These are phyloP conservation scores for Pseudocercospora pini-densiflorae DNA, from an alignment of 2,329 filamentous ascomycete species.

Conservation along the genomic window DNA sequence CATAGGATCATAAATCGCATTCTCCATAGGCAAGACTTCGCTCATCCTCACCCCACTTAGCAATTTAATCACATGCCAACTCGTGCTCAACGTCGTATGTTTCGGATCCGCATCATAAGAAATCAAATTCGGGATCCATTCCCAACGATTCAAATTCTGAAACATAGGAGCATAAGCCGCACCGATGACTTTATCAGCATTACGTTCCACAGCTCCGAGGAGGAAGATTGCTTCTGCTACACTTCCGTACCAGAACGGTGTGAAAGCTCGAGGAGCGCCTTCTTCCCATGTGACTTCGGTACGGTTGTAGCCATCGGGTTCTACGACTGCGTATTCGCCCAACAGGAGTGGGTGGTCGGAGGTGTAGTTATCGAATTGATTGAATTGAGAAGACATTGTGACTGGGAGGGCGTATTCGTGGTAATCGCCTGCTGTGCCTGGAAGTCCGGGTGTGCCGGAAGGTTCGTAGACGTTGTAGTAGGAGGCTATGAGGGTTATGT, in stretches of 20 bases:
- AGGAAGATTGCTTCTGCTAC: conserved; percentile 69
- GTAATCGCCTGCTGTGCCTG: conserved; percentile 29
- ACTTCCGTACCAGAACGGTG: conserved; percentile 55
- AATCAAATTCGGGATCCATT: conserved; percentile 45
- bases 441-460: conserved; percentile 14
- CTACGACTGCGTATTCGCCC: conserved; percentile 58
- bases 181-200: conserved; percentile 62
- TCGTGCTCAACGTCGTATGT: conserved; percentile 36
- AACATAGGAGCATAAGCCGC: conserved; percentile 51
- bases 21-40: conserved; percentile 49
- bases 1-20: conserved; percentile 45
- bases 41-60: conserved; percentile 52
- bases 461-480: conserved; percentile 37
- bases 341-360: conserved; percentile 41
- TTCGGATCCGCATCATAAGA: conserved; percentile 45
- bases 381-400: conserved; percentile 35
- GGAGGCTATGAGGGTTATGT: conserved; percentile 61
- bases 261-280: conserved; percentile 50
- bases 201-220: conserved; percentile 65
- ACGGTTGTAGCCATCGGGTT: conserved; percentile 47
- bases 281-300: conserved; percentile 46
- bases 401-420: conserved; percentile 39
- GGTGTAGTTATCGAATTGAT: conserved; percentile 54
- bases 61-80: conserved; percentile 43
- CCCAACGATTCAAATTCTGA: conserved; percentile 35